Base-by-base conservation (phyloP, 2,329 filamentous ascomycete species). In the Penicillium rolfsii region DNA sequence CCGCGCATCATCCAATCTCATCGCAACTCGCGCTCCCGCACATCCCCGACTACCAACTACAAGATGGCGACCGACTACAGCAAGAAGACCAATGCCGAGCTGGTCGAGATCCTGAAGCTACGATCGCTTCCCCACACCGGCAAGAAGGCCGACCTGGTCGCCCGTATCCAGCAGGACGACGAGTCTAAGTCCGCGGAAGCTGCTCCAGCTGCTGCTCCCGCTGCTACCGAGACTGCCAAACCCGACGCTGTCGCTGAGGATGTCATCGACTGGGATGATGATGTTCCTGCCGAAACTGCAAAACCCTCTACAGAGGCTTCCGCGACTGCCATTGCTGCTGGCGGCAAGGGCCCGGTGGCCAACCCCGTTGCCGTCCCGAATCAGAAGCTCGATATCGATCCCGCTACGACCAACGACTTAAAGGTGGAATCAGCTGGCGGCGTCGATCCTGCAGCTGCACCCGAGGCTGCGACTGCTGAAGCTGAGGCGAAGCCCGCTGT, bases 141-240 rank as follows among this genome's bases (percentile, higher is more conserved):
- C 59, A 82, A 82, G 65, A 83, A 83, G 67, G 81, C 80, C 22
- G 81, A 83, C 5, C 73, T 83, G 58, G 74, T 83, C 46, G 77
- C 79, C 50, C 79, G 81, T 58, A 72, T 83, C 46, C 75, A 79
- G 59, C 74, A 82, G 64, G 75, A 79, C 60, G 81, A 83, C 52
- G 64, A 67, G 49, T 71, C 64, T 52, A 71, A 69, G 26, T 55
- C 68, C 30, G 59, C 64, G 50, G 67, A 61, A 56, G 57, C 71
- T 43, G 19, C 50, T 30, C 24, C 49, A 12, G 49, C 49, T n/a
- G 3, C 33, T 11, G 35, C 35, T 24, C 30, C 48, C n/a, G 33
- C 48, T 22, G 58, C 67, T 8, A 56, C 71, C 52, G 61, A 65
- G 43, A 59, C 69, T 35, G 56, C 71, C 22, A 73, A 75, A 58